Evolutionary conservation across 352 stramenopile species (phyloP).

Genomic region (Phytophthora macrochlamydospora): DNA sequence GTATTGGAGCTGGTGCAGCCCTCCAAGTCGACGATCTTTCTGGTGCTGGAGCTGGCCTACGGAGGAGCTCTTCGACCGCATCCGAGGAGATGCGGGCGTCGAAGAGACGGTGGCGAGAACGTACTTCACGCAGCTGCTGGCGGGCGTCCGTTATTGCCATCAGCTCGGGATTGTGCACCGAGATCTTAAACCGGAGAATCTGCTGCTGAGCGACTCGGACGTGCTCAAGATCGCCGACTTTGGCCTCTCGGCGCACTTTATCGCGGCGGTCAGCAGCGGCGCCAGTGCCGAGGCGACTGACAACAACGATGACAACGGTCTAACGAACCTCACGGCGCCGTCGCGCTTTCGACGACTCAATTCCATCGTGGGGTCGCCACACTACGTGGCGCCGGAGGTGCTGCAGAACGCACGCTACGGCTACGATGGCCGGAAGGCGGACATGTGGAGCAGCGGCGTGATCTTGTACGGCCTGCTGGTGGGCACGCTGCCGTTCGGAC

Average conservation of each 20-base stretch:
- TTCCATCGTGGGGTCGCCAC: conserved; percentile 95
- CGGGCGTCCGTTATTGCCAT: conserved; percentile 91
- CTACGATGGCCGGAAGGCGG: conserved; percentile 92
- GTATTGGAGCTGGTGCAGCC: conserved; percentile 96
- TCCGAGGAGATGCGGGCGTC: conserved; percentile 84
- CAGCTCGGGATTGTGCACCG: conserved; percentile 93
- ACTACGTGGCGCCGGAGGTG: conserved; percentile 97
- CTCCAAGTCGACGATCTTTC: conserved; percentile 93
- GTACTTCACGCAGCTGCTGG: conserved; percentile 92
- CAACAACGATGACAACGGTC: conserved; percentile 27
- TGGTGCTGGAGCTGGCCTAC: conserved; percentile 91
- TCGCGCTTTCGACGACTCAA: conserved; percentile 90
- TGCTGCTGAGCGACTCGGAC: conserved; percentile 91
- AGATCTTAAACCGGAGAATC: conserved; percentile 97
- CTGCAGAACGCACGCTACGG: conserved; percentile 89
- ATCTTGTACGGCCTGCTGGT: conserved; percentile 94
- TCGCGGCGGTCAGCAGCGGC: conserved; percentile 75
- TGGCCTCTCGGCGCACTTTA: conserved; percentile 93
- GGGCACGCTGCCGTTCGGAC: conserved; percentile 95
- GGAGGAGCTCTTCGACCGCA: conserved; percentile 95
- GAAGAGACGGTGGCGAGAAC: conserved; percentile 79
- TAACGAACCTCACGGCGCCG: conserved; percentile 33
- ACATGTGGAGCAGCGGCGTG: conserved; percentile 94
- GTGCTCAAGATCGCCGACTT: conserved; percentile 97
- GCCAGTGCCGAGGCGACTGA: conserved; percentile 43